Conservation (phyloP, 2,329 filamentous ascomycete species). For the Trichoderma asperellum region DNA sequence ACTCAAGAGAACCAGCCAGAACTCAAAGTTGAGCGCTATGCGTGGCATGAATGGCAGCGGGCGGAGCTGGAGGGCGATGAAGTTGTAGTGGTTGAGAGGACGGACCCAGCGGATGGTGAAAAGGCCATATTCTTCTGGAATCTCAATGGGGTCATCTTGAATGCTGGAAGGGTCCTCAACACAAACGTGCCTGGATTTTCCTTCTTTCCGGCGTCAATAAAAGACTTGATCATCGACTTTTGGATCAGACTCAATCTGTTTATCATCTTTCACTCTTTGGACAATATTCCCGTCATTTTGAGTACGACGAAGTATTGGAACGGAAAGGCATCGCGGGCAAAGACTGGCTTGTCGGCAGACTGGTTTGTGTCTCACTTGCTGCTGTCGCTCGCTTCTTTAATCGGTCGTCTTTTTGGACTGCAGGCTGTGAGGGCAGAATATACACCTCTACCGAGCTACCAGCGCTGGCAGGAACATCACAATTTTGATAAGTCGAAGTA, state of each 20-base stretch:
- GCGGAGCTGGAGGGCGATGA: slow-evolving; percentile 42
- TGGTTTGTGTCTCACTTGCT: slow-evolving; percentile 28
- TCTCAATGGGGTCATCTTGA: slow-evolving; percentile 48
- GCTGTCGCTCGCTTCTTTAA: slow-evolving; percentile 23
- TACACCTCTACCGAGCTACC: slow-evolving; percentile 25
- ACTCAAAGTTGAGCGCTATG: slow-evolving; percentile 43
- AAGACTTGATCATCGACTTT: slow-evolving; percentile 32
- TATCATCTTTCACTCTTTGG: slow-evolving; percentile 37
- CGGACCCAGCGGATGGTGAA: slow-evolving; percentile 48
- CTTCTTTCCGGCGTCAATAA: slow-evolving; percentile 27
- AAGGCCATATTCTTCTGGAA: slow-evolving; percentile 57
- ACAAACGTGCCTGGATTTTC: slow-evolving; percentile 8
- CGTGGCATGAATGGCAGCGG: slow-evolving; percentile 53
- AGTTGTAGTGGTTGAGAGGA: slow-evolving; percentile 51
- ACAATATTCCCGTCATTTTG: slow-evolving; percentile 40
- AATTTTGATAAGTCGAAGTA: slow-evolving; percentile 2
- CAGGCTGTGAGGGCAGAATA: slow-evolving; percentile 26
- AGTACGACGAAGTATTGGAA: slow-evolving; percentile 26
- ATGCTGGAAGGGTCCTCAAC: slow-evolving; percentile 29
- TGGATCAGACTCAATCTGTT: slow-evolving; percentile 41
- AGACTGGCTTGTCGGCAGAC: slow-evolving; percentile 18
- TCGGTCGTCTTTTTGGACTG: slow-evolving; percentile 27
- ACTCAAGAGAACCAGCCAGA: slow-evolving; percentile 34
- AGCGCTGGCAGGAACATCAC: slow-evolving; percentile 15
- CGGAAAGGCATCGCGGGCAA: slow-evolving; percentile 8